Evolutionary conservation across 495 filamentous ascomycete genomes (phyloP), one percentile per base, ranked within the genome.

Genomic region (Xylaria scruposa): DNA sequence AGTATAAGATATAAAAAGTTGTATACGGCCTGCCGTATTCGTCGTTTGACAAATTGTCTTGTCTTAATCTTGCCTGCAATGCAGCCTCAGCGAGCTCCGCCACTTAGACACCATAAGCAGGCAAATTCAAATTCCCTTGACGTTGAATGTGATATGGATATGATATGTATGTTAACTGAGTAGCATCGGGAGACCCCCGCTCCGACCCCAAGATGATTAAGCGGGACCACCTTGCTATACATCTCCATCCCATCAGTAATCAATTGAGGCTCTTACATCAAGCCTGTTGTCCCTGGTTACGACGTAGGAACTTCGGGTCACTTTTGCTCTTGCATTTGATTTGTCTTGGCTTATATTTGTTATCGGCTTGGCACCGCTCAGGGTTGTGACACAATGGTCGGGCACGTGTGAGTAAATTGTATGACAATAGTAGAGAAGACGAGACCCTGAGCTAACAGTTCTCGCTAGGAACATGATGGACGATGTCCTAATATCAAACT

Each of bases 391-490:
- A 54, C 17, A 38, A 67, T 67, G 64, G 64, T 67, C 6, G 64
- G 64, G 17, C 64, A 67, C n/a, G 64, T 67, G 64, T 67, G 31
- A 67, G 64, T 67, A 19, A 17, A 36, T 42, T 5, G 8, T n/a
- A 53, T 13, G 31, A 31, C n/a, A 3, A 47, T 19, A 1, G 6
- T 7, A 17, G 44, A 10, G 21, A 3, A 6, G n/a, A 15, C 5
- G 0, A 5, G n/a, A 19, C 9, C 9, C 10, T 8, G 21, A 10
- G 47, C 46, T 70, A 6, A 70, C 24, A 75, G 73, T 5, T 12
- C 33, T 38, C 64, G 46, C 42, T 82, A 82, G 85, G 70, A 72
- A 72, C 36, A 72, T 72, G 71, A 72, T 72, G 71, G 71, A 72
- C 71, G 71, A 72, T 63, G 71, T 72, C 65, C 71, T 72, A 0